phyloP scores from a whole-genome alignment of 805 yeast species.

The Saturnispora diversa region DNA sequence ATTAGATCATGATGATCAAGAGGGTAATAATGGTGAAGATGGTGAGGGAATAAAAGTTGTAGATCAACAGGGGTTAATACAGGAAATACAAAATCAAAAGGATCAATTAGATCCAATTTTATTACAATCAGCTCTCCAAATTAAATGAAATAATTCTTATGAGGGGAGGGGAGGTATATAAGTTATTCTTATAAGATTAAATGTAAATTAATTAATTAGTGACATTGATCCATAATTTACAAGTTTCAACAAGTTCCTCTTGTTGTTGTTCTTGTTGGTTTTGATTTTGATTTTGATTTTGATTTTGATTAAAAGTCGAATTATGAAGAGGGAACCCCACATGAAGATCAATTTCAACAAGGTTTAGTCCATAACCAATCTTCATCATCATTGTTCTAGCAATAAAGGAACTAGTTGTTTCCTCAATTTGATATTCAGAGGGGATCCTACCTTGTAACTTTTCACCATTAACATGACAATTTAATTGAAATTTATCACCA shows the following conservation, averaged over 20 bases:
- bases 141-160: no score
- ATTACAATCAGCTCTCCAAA: constrained; percentile 1
- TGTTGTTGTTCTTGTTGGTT: not conserved
- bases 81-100: constrained; percentile 4
- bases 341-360: constrained; percentile 19
- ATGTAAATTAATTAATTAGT: constrained; percentile 13
- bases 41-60: constrained; percentile 6
- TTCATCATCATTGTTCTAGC: constrained; percentile 8
- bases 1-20: constrained; percentile 6
- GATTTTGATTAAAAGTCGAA: no score
- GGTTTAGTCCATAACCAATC: constrained; percentile 39
- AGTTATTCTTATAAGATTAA: no score
- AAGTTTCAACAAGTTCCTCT: constrained; percentile 23
- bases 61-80: not conserved
- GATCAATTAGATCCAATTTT: constrained; percentile 1
- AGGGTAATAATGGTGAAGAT: no score
- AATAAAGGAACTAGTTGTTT: constrained; percentile 3
- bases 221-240: constrained; percentile 36
- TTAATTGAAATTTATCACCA: constrained; percentile 32
- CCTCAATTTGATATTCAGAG: constrained; percentile 30
- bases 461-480: constrained; percentile 38
- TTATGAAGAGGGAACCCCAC: constrained; percentile 1
- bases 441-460: constrained; percentile 30
- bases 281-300: not conserved
- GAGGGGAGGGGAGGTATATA: no score